phyloP scores from a whole-genome alignment of 371 early-diverging fungal species.

The Batkoa obscura region DNA sequence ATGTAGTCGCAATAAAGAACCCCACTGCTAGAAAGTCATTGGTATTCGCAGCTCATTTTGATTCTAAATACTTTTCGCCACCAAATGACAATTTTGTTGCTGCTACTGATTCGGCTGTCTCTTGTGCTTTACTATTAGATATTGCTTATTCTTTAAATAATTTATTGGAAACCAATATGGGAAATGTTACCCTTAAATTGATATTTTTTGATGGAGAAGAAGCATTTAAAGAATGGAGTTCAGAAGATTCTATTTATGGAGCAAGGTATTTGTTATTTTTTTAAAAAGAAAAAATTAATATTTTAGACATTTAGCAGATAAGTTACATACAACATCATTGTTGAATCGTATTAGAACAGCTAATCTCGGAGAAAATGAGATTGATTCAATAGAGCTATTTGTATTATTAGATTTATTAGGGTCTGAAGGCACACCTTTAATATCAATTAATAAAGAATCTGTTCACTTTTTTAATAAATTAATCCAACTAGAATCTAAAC shows the following conservation, averaged over 20 bases:
- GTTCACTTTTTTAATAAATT: slow-evolving; percentile 35
- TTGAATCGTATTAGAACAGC: slow-evolving; percentile 10
- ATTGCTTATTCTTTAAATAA: slow-evolving; percentile 39
- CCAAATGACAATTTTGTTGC: slow-evolving; percentile 32
- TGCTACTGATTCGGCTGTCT: slow-evolving; percentile 65
- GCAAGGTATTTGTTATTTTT: slow-evolving; percentile 33
- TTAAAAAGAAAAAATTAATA: neutral
- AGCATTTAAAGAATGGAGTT: slow-evolving; percentile 62
- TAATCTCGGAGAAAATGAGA: slow-evolving; percentile 15
- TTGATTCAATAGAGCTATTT: slow-evolving; percentile 62
- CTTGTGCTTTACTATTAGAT: slow-evolving; percentile 77
- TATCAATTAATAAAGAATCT: slow-evolving; percentile 34
- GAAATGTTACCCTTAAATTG: slow-evolving; percentile 52
- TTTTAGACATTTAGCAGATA: slow-evolving; percentile 23
- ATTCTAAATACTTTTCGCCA: slow-evolving; percentile 49
- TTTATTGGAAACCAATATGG: slow-evolving; percentile 9
- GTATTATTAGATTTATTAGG: slow-evolving; percentile 81
- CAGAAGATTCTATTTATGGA: slow-evolving; percentile 79
- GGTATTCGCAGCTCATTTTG: slow-evolving; percentile 83
- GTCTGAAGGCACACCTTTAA: slow-evolving; percentile 20
- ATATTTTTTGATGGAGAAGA: slow-evolving; percentile 97
- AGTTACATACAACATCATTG: slow-evolving; percentile 17
- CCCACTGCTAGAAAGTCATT: slow-evolving; percentile 37
- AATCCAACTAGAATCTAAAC: slow-evolving; percentile 19
- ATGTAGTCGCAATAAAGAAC: slow-evolving; percentile 40